phyloP scores from a whole-genome alignment of 1,284 basidiomycete species.

The Spongiforma sp. region DNA sequence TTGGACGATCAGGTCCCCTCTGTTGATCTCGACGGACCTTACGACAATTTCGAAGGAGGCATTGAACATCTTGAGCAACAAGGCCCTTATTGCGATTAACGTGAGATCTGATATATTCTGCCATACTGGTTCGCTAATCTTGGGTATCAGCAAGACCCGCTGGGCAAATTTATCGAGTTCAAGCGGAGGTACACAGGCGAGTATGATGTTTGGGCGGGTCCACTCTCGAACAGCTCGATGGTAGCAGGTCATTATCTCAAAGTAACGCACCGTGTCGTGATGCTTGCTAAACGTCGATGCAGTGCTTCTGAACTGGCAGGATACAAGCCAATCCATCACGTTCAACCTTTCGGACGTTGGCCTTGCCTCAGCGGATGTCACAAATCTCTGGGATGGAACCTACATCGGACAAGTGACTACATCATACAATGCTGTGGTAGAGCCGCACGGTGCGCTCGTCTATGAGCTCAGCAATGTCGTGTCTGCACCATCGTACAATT shows the following conservation, averaged over 20 bases:
- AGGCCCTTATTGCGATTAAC: constrained; percentile 11
- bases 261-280: too few species aligned
- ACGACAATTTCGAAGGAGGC: constrained; percentile 2
- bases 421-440: not conserved
- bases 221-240: constrained; percentile 53
- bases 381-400: constrained; percentile 6
- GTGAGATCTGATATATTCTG: constrained; percentile 2
- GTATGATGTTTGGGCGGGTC: constrained; percentile 56
- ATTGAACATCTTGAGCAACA: constrained; percentile 11
- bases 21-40: constrained; percentile 17
- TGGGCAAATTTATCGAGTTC: constrained; percentile 53
- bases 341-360: constrained; percentile 15
- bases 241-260: constrained; percentile 51
- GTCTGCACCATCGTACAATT: not conserved
- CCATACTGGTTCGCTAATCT: not conserved
- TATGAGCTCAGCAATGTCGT: constrained; percentile 9
- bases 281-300: too few species aligned
- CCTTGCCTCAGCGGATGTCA: constrained; percentile 10
- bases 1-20: constrained; percentile 11
- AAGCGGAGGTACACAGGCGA: constrained; percentile 54
- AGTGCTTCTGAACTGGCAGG: constrained; percentile 16
- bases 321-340: constrained; percentile 3
- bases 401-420: not conserved
- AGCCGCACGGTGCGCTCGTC: constrained; percentile 8
- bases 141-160: constrained; percentile 48